Evolutionary conservation across 768 basidiomycete species (phyloP), one percentile per base, ranked within the genome.

Genomic region (Leccinum uliginosum): DNA sequence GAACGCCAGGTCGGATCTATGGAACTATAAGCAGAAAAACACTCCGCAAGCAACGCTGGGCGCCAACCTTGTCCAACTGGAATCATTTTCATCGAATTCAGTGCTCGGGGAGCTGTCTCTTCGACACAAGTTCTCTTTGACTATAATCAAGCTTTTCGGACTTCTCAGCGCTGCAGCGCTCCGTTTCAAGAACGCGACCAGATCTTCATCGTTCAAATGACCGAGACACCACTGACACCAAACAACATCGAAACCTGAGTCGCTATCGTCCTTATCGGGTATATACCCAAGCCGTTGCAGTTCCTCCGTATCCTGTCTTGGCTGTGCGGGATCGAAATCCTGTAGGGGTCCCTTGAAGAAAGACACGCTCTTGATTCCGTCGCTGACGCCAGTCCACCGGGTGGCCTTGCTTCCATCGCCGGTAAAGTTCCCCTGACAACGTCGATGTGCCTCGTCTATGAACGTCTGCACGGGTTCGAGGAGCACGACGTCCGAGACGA

Each of bases 161-260:
- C 64, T 54, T n/a, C 85, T 77, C 56, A 98, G 69, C 0, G 92
- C 83, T 3, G 72, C 74, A 48, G 78, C 77, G 59, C 86, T 79
- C 48, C 85, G 77, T 62, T 78, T 75, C 61, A 98, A 78, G 74
- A 98, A 98, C 2, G 74, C 70, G 26, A 92, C 79, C 23, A 98
- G 81, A 68, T 96, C 90, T 8, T 68, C 66, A 67, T 95, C 85
- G 54, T 78, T 82, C 56, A 97, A 78, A 75, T 95, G 91, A 2
- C 92, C 91, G 15, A 98, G 79, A 75, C 95, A 96, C 96, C 96
- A 98, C 71, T 99, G 96, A 65, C 91, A 92, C 95, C 92, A 94
- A 56, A 96, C 81, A 53, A 94, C 82, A 71, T 99, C 96, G 72
- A 93, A 98, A 1, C 82, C 82, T 45, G 77, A 73, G 19, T 77